These are phyloP conservation scores for Podochytrium sp. DNA, from an alignment of 192 early-diverging fungal genomes.

Conservation along the genomic window DNA sequence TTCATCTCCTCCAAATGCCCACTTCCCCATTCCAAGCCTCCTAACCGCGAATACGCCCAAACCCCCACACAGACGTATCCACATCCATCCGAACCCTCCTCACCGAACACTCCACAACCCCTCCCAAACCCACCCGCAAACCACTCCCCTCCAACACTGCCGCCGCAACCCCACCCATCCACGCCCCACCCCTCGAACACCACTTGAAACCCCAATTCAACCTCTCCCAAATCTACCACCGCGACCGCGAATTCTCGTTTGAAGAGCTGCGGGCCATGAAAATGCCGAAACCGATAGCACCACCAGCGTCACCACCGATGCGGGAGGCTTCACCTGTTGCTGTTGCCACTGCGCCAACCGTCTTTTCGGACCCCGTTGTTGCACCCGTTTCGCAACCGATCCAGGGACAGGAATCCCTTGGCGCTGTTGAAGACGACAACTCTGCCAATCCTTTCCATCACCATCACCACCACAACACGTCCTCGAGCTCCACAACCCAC, in stretches of 20 bases:
- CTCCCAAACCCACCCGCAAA: too few relatives aligned
- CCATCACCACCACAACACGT: not conserved
- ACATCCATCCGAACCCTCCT: too few relatives aligned
- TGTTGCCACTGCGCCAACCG: not conserved
- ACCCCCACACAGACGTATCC: too few relatives aligned
- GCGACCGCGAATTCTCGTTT: conserved; percentile 42
- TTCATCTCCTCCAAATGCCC: too few relatives aligned
- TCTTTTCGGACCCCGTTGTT: not conserved
- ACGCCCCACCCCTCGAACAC: not conserved
- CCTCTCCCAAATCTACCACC: not conserved
- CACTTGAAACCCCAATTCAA: not conserved
- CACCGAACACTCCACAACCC: too few relatives aligned
- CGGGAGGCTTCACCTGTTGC: not conserved
- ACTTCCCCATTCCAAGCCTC: too few relatives aligned
- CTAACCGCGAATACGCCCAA: too few relatives aligned
- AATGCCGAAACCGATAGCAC: not conserved
- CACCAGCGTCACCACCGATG: too few relatives aligned
- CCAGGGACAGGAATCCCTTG: not conserved
- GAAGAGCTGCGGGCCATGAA: conserved; percentile 36
- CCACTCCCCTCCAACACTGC: not conserved
- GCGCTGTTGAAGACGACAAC: not conserved
- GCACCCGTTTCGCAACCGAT: not conserved
- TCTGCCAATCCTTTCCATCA: not conserved
- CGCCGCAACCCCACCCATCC: not conserved
- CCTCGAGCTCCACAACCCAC: not conserved